Conservation (phyloP, 2,329 filamentous ascomycete genomes). For the Metarhizium rileyi region DNA sequence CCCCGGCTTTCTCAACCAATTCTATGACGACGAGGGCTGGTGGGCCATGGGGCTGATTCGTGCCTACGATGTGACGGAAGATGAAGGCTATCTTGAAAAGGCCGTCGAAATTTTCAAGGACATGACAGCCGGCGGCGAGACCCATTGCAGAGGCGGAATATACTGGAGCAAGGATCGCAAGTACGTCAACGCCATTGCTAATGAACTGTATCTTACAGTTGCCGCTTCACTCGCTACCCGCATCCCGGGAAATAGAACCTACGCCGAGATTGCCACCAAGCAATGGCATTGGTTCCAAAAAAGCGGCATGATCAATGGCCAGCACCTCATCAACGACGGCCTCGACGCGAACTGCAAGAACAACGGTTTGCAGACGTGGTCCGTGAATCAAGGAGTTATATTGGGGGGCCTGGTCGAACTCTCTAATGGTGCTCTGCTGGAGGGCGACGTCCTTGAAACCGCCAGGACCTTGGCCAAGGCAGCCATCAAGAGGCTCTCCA, state of each 20-base stretch:
- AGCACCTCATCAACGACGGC: conserved; percentile 44
- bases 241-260: conserved; percentile 31
- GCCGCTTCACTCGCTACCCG: conserved; percentile 45
- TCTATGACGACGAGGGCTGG: conserved; percentile 52
- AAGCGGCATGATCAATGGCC: conserved; percentile 41
- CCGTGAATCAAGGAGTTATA: conserved; percentile 50
- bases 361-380: conserved; percentile 41
- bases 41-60: conserved; percentile 51
- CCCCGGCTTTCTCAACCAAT: conserved; percentile 38
- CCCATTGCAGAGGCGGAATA: conserved; percentile 41
- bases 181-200: conserved; percentile 46
- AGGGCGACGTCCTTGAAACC: conserved; percentile 28
- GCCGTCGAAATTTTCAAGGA: conserved; percentile 46
- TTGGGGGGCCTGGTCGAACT: conserved; percentile 46
- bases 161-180: conserved; percentile 44
- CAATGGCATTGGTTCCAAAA: conserved; percentile 43
- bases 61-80: conserved; percentile 42
- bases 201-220: conserved; percentile 46
- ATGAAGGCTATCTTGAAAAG: conserved; percentile 40
- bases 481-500: conserved; percentile 35
- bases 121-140: conserved; percentile 37
- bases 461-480: conserved; percentile 43
- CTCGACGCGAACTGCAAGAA: conserved; percentile 38
- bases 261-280: conserved; percentile 36
- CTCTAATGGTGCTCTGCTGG: conserved; percentile 27